Evolutionary conservation across 2,329 filamentous ascomycete genomes (phyloP).

Genomic region (Ceratocystis lukuohia): DNA sequence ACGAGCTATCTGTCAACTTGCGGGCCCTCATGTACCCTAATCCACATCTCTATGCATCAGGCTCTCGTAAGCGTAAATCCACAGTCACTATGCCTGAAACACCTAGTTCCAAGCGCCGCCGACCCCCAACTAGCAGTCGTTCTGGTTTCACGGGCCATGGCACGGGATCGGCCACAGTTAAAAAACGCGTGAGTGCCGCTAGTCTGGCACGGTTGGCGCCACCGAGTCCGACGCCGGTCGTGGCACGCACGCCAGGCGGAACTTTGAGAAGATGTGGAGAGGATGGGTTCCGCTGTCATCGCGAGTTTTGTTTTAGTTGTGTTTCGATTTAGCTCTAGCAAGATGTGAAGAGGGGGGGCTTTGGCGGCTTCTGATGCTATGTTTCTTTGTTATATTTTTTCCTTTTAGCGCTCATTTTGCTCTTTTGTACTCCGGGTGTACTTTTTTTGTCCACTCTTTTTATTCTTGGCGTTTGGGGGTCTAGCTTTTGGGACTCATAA

Average conservation of each 20-base stretch:
- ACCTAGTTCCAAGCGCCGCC: neutral
- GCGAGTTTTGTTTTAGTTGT: slow-evolving; percentile 49
- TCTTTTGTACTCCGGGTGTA: neutral
- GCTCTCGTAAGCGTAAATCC: neutral
- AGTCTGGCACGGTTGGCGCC: slow-evolving; percentile 1
- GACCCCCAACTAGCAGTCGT: neutral
- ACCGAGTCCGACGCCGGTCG: slow-evolving; percentile 6
- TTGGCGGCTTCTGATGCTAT: too few species aligned
- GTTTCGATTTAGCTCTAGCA: slow-evolving; percentile 24
- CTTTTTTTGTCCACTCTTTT: neutral
- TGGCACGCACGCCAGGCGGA: slow-evolving; percentile 37
- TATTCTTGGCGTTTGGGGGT: too few species aligned
- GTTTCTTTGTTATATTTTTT: neutral
- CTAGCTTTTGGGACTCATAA: too few species aligned
- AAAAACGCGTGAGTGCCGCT: slow-evolving; percentile 12
- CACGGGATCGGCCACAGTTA: neutral
- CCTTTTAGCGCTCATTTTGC: neutral
- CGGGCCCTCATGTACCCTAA: slow-evolving; percentile 12
- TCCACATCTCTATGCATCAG: too few species aligned
- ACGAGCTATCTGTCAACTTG: slow-evolving; percentile 29
- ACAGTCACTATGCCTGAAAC: neutral
- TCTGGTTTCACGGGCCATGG: neutral
- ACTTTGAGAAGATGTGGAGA: slow-evolving; percentile 40
- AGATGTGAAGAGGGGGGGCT: neutral
- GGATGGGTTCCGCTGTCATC: slow-evolving; percentile 41